Base-by-base conservation (phyloP, 179 eudicot species). In the Beta corolliflora region DNA sequence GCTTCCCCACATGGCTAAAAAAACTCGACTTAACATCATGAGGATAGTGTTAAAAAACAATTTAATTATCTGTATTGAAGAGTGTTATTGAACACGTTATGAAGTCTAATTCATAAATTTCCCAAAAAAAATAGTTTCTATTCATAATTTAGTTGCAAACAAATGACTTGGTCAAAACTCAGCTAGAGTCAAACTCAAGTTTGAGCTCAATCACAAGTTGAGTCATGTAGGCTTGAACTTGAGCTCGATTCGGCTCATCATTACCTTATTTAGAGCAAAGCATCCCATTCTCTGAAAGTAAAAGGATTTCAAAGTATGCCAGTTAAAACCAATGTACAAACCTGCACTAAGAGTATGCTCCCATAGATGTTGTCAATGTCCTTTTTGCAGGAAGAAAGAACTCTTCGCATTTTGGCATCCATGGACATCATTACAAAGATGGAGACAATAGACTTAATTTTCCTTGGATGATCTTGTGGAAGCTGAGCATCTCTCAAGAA, bases 371-470 rank as follows among this genome's bases (percentile, higher is more conserved):
- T 74, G 68, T 88, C 85, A 64, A 89, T 87, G 83, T 90, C 89
- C 53, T 74, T 72, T 87, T 89, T 85, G 91, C 85, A 87, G 7
- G 90, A 85, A 79, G 84, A 80, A 75, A 95, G 90, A 80, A 79
- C 76, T 80, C 61, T 70, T 55, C 74, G 84, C 74, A 86, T 82
- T 83, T 88, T 90, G 78, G 16, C 65, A 86, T 93, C 97, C 79
- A 87, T 77, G 76, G 83, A 83, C 81, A 93, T 85, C 82, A 90
- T 83, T 55, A 83, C 75, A 79, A 93, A 67, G 54, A 93, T 60
- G 68, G 88, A 84, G 25, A 88, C 85, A 81, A 90, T 68, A n/a
- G 94, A 86, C 77, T 71, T 79, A 81, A 89, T 77, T 67, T 86
- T 88, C 59, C 81, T 87, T 50, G 84, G 80, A 81, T 55, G 90